Evolutionary conservation across 2,329 filamentous ascomycete species (phyloP).

Genomic region (Fonsecaea pugnacius): DNA sequence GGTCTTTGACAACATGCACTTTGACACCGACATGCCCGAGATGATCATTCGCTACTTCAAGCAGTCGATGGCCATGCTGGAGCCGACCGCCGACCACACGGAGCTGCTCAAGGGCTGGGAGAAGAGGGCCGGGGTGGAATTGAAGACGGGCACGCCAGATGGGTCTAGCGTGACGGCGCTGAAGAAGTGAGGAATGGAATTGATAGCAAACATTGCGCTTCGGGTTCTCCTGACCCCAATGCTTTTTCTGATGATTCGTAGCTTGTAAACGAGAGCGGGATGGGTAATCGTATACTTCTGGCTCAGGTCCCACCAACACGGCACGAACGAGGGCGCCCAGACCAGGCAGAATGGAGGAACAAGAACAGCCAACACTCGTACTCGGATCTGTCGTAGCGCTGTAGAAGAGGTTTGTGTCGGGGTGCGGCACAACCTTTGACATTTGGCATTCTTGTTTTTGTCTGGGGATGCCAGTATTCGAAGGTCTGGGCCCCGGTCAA

Average conservation of each 20-base stretch:
- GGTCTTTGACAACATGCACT: conserved; percentile 29
- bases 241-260: neutral
- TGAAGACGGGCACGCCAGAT: conserved; percentile 27
- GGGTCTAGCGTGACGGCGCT: conserved; percentile 26
- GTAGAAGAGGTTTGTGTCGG: neutral
- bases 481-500: neutral
- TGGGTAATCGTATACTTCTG: neutral
- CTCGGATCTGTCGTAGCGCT: neutral
- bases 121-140: conserved; percentile 26
- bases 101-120: conserved; percentile 32
- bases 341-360: neutral
- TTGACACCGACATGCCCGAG: conserved; percentile 31
- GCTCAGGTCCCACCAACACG: neutral
- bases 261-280: neutral
- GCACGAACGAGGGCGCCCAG: neutral
- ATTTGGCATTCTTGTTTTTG: too few species aligned
- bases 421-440: neutral
- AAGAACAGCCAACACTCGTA: neutral
- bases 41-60: conserved; percentile 37
- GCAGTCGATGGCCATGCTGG: conserved; percentile 22
- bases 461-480: neutral
- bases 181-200: conserved; percentile 21
- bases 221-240: neutral
- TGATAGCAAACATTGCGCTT: neutral
- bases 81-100: conserved; percentile 30